Conservation (phyloP, 768 basidiomycete species). For the Calocera cornea region DNA sequence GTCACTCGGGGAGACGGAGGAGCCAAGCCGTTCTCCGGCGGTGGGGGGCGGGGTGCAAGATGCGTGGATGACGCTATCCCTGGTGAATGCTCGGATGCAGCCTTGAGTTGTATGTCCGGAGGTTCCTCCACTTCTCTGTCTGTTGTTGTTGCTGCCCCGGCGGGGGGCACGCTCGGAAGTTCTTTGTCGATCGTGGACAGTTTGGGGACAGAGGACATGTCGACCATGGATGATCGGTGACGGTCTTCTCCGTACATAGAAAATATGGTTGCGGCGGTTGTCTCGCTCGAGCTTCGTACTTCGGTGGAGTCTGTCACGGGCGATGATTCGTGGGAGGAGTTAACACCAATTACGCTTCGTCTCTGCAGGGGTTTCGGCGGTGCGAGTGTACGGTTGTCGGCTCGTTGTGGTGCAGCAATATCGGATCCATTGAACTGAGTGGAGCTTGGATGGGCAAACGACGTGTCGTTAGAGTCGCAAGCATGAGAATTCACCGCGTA, state of each 20-base stretch:
- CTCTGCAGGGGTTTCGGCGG: neutral
- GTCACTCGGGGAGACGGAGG: neutral
- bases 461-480: neutral
- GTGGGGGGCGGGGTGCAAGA: neutral
- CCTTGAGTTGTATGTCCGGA: neutral
- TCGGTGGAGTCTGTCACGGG: neutral
- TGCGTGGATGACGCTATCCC: neutral
- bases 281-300: conserved; percentile 46
- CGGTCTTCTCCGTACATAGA: conserved; percentile 60
- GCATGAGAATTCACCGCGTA: neutral
- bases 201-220: neutral
- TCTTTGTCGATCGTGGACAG: neutral
- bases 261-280: conserved; percentile 70
- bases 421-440: neutral
- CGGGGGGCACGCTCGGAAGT: neutral
- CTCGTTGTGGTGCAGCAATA: neutral
- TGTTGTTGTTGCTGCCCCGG: neutral
- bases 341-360: neutral
- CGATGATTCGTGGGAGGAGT: neutral
- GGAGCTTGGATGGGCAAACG: neutral
- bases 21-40: neutral
- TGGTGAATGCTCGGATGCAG: neutral
- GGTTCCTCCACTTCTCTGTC: neutral
- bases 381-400: neutral
- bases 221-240: neutral